Percentiles rank a stretch among this genome's conserved stretches.
These are phyloP conservation scores for Solanum paucissectum DNA, from an alignment of 257 asterid genomes.

Conservation along the genomic window DNA sequence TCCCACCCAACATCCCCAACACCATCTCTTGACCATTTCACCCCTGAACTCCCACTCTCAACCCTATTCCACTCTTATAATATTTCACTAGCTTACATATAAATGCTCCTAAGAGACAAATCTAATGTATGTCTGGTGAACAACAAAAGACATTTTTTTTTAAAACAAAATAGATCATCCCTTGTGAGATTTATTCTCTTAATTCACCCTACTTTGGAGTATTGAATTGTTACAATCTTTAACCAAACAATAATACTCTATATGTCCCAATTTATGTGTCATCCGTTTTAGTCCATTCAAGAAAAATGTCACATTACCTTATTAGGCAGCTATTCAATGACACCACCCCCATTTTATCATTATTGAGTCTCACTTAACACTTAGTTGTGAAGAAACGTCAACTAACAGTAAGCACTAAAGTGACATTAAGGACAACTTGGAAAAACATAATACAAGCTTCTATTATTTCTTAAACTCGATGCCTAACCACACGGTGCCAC, in stretches of 20 bases:
- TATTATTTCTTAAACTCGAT: too few species aligned
- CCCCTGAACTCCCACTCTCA: too few species aligned
- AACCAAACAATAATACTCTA: background rate
- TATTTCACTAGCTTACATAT: too few species aligned
- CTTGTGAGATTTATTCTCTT: background rate
- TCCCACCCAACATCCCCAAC: too few species aligned
- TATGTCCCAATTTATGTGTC: background rate
- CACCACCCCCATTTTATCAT: background rate
- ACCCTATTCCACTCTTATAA: too few species aligned
- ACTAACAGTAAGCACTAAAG: background rate
- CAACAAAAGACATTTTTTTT: background rate
- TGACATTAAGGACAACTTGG: background rate
- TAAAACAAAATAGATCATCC: background rate
- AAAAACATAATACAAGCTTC: too few species aligned
- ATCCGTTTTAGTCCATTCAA: background rate
- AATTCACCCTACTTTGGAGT: background rate
- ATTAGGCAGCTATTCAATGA: background rate
- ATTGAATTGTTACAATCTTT: background rate
- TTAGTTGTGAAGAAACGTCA: background rate
- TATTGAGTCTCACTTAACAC: background rate
- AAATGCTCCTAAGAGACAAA: background rate
- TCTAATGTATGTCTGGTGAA: background rate
- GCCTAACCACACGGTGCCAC: background rate
- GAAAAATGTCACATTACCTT: too few species aligned
- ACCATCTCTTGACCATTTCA: too few species aligned